Base-by-base conservation (phyloP, 2,329 filamentous ascomycete species). In the Trichoderma hamatum region DNA sequence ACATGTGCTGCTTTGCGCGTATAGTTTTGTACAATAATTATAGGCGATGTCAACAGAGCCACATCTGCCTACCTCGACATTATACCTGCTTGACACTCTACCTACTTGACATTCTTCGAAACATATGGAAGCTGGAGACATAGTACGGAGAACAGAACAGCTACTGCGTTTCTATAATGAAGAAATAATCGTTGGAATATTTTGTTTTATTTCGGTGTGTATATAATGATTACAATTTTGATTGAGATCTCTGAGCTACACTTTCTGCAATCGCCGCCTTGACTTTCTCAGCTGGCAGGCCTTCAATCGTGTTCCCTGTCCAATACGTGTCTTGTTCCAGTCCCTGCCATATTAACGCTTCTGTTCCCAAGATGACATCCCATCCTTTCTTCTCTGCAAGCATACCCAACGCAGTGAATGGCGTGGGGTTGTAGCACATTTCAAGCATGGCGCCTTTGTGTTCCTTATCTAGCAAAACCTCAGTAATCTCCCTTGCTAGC, bases 311-410 rank as follows among this genome's bases (percentile, higher is more conserved):
- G 21, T 28, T 59, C 16, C 64, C 64, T 10, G 64, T 67, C 64
- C 64, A 67, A 51, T 67, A 67, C 21, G 64, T 67, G 11, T 67
- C 64, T 36, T 67, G 64, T 14, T 67, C 64, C 52, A 67, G n/a
- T 9, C 64, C 64, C n/a, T 67, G 64, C 64, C 64, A 67, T 67
- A 67, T 67, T 30, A 67, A 21, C 1, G 64, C 64, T 26, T 67
- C 64, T 10, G 64, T 67, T 39, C 64, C 64, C 9, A 67, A 26
- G 11, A 67, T 67, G 14, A 67, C 64, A 59, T 34, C 51, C 64
- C 64, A 67, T 3, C 64, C 64, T 28, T 67, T 67, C 21, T 28
- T 28, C 64, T 67, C 64, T 10, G 64, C 64, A 19, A 67, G 64
- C 54, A 59, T 67, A 1, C 64, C 64, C 39, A 67, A 3, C 13